Base-by-base conservation (phyloP, 805 yeast genomes). In the Spathaspora girioi region DNA sequence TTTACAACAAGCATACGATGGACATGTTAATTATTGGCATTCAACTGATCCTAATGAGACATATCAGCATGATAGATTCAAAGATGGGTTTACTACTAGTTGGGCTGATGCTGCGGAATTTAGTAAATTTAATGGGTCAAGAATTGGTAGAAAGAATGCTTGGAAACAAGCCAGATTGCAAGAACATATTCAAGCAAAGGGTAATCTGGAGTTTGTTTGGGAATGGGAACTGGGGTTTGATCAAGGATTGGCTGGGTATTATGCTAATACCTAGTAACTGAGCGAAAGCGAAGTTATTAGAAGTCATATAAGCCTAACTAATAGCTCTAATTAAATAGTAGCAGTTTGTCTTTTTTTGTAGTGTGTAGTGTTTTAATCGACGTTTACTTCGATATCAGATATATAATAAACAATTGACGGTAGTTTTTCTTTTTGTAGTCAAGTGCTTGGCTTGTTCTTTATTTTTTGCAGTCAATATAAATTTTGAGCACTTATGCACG, bases 181-280 rank as follows among this genome's bases (percentile, higher is more conserved):
- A 2, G 88, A 89, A 59, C 96, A 92, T 65, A 60, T 81, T 19
- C 57, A 66, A 10, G 62, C 67, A 7, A 77, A 80, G 55, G 94
- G 94, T 6, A 59, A 69, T 6, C 77, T 85, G 58, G 72, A 72
- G 12, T 79, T 75, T 61, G 50, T 83, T 49, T 93, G 97, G 97
- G 96, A 88, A 67, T 93, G 89, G 87, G 90, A 86, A 26, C 96
- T 87, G 58, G 97, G 97, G 0, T 91, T 81, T 61, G 81, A 80
- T 47, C 78, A 79, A 45, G 97, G 90, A 0, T 57, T 81, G 32
- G 65, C 67, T 38, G 75, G 74, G 47, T 83, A 77, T 49, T 54
- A 48, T 40, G 56, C 11, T 18, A n/a, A 4, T 23, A 23, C 6
- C 26, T 23, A 23, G 6, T 23, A 23, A 23, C 26, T 23, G 26